Evolutionary conservation across 1,284 basidiomycete genomes (phyloP).

Genomic region (Sphaerobolus stellatus): DNA sequence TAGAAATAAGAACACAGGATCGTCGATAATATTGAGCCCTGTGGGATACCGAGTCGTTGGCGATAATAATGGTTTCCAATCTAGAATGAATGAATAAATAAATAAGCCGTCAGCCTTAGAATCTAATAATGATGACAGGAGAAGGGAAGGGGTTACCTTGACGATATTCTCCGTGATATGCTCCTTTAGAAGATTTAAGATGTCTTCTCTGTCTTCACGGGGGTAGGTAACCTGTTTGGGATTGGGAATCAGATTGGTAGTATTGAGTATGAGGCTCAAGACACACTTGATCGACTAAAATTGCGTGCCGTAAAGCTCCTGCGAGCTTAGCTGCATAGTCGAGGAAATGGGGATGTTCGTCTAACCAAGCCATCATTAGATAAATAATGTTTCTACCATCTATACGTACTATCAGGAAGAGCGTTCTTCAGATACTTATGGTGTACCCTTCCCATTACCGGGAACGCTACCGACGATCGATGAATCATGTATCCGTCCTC

Average conservation of each 20-base stretch:
- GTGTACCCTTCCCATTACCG: constrained; percentile 50
- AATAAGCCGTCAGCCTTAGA: not conserved
- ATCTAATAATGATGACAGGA: not conserved
- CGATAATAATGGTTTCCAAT: constrained; percentile 78
- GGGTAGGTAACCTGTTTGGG: constrained; percentile 57
- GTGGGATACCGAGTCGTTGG: constrained; percentile 91
- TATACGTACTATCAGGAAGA: constrained; percentile 56
- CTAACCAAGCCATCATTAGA: constrained; percentile 32
- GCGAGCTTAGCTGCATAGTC: constrained; percentile 68
- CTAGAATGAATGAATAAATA: constrained; percentile 36
- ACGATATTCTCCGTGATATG: constrained; percentile 93
- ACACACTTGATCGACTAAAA: constrained; percentile 82
- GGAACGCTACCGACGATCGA: constrained; percentile 59
- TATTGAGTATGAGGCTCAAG: not conserved
- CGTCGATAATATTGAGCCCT: constrained; percentile 89
- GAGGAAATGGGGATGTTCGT: constrained; percentile 73
- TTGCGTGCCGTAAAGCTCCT: constrained; percentile 64
- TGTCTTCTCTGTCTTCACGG: constrained; percentile 53
- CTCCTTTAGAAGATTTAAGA: constrained; percentile 77
- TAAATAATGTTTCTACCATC: not conserved
- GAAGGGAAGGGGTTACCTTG: constrained; percentile 50
- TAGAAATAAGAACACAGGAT: constrained; percentile 94
- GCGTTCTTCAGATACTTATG: constrained; percentile 62
- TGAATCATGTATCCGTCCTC: constrained; percentile 50
- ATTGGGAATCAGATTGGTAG: not conserved